Conservation (phyloP, 2,329 filamentous ascomycete genomes). For the Fusarium temperatum region DNA sequence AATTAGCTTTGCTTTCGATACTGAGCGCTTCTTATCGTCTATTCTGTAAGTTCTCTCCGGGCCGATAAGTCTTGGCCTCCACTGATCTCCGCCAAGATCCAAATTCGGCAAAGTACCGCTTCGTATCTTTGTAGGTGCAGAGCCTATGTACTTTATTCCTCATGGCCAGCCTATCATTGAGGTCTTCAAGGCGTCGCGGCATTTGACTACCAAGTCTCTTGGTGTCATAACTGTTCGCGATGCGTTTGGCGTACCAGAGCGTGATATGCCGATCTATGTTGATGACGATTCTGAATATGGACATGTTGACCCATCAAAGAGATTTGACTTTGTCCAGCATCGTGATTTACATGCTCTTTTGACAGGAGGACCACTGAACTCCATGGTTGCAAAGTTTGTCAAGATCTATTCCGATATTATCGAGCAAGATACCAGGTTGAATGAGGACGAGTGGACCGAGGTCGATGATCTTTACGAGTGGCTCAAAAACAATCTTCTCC, state of each 20-base stretch:
- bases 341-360: slow-evolving; percentile 12
- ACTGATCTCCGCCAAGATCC: slow-evolving; percentile 10
- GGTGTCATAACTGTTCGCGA: slow-evolving; percentile 28
- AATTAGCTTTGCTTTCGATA: slow-evolving; percentile 23
- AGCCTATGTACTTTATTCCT: slow-evolving; percentile 32
- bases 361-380: slow-evolving; percentile 3
- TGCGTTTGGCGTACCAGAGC: slow-evolving; percentile 21
- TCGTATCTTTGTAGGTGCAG: slow-evolving; percentile 24
- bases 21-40: slow-evolving; percentile 20
- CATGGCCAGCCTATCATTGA: slow-evolving; percentile 23
- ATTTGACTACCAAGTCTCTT: slow-evolving; percentile 22
- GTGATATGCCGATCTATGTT: slow-evolving; percentile 10
- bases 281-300: slow-evolving; percentile 9
- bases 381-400: slow-evolving; percentile 11
- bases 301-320: slow-evolving; percentile 1
- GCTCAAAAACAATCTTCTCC: slow-evolving; percentile 17
- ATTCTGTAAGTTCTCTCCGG: neutral
- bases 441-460: slow-evolving; percentile 5
- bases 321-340: slow-evolving; percentile 28
- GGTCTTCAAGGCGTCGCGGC: slow-evolving; percentile 22
- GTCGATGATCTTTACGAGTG: slow-evolving; percentile 24
- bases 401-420: slow-evolving; percentile 9
- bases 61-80: fast-evolving
- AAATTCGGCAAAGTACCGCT: slow-evolving; percentile 29
- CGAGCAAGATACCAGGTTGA: slow-evolving; percentile 2